Conservation (phyloP, 2,329 filamentous ascomycete genomes). For the Aspergillus terreus region DNA sequence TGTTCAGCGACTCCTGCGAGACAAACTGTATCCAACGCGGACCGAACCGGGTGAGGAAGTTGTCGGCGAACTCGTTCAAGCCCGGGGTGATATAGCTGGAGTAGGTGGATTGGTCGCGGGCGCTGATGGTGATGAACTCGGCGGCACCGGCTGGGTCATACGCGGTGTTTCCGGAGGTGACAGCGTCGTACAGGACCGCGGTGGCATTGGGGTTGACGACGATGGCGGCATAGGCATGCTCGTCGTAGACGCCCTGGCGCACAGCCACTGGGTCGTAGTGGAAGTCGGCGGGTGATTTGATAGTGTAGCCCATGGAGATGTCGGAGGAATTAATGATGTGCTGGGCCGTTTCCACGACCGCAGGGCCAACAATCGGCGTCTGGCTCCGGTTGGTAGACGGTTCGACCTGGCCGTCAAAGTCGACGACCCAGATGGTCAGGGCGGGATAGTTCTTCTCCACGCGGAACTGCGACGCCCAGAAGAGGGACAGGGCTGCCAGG, state of each 20-base stretch:
- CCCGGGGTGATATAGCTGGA: constrained; percentile 53
- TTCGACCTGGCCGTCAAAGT: constrained; percentile 57
- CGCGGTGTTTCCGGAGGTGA: constrained; percentile 52
- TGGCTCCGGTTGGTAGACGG: constrained; percentile 47
- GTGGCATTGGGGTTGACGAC: constrained; percentile 63
- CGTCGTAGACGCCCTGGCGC: constrained; percentile 57
- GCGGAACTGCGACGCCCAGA: constrained; percentile 57
- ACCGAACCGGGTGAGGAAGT: constrained; percentile 49
- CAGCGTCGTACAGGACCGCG: constrained; percentile 52
- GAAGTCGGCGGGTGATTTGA: constrained; percentile 50
- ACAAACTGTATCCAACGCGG: constrained; percentile 36
- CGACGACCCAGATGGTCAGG: constrained; percentile 57
- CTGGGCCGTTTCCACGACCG: constrained; percentile 46
- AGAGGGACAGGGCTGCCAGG: constrained; percentile 55
- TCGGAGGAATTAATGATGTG: constrained; percentile 38
- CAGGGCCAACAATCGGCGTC: constrained; percentile 53
- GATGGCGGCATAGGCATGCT: constrained; percentile 58
- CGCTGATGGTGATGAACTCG: constrained; percentile 54
- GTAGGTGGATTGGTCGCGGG: constrained; percentile 55
- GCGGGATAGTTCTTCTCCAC: constrained; percentile 47
- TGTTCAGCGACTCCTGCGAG: constrained; percentile 35
- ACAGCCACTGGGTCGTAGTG: constrained; percentile 55
- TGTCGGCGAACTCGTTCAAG: constrained; percentile 45
- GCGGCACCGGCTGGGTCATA: constrained; percentile 60
- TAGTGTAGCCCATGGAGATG: constrained; percentile 49